A percentile compares a stretch with the other conserved stretches of the same genome.
Conservation (phyloP, 805 yeast genomes). For the Wickerhamomyces sydowiorum region DNA sequence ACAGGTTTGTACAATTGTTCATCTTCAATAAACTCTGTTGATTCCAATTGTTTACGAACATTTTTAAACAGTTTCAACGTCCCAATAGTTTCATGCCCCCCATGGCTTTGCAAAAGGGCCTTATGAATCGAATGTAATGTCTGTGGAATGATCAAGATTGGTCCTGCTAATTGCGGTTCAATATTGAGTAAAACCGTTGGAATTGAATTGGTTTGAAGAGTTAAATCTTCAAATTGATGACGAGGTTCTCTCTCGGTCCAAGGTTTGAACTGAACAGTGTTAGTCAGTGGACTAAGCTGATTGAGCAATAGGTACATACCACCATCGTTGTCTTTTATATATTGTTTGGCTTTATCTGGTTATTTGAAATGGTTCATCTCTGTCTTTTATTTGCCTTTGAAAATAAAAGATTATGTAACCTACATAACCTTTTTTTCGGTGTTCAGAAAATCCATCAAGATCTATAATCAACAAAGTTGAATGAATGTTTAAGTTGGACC, state of each 20-base stretch:
- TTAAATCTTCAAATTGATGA: conserved; percentile 34
- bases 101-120: conserved; percentile 1
- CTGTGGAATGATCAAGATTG: conserved; percentile 9
- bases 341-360: too few relatives aligned
- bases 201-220: conserved; percentile 9
- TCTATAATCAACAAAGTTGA: too few relatives aligned
- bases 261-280: conserved; percentile 34
- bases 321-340: conserved; percentile 6
- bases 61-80: neutral
- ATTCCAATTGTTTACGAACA: neutral
- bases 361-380: too few relatives aligned
- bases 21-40: conserved; percentile 36
- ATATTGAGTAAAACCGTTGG: conserved; percentile 1
- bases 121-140: conserved; percentile 14
- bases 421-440: too few relatives aligned
- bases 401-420: too few relatives aligned
- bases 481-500: too few relatives aligned
- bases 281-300: neutral
- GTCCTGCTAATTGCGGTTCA: conserved; percentile 9
- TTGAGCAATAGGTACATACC: conserved; percentile 5
- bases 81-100: neutral
- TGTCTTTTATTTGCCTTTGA: too few relatives aligned
- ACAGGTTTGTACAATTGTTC: conserved; percentile 40
- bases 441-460: too few relatives aligned
- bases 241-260: conserved; percentile 44